phyloP scores from a whole-genome alignment of 1,284 basidiomycete genomes.

The Coniferiporia weirii region DNA sequence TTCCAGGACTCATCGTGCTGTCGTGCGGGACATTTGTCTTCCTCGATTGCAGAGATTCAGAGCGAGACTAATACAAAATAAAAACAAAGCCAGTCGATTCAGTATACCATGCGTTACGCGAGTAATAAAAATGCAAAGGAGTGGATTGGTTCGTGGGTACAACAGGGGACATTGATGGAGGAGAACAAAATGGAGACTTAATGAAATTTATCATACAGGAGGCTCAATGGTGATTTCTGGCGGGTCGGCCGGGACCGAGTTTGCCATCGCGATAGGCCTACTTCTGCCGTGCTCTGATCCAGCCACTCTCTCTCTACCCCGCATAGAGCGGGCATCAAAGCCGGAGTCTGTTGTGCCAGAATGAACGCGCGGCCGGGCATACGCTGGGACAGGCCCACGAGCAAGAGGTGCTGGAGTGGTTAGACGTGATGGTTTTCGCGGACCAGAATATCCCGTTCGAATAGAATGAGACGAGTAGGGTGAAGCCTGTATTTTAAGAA shows the following conservation, averaged over 20 bases:
- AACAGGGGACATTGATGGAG: neutral
- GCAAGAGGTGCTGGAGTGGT: conserved; percentile 14
- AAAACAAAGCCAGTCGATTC: conserved; percentile 11
- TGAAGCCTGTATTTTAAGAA: neutral
- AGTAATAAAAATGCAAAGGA: conserved; percentile 1
- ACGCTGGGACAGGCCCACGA: neutral
- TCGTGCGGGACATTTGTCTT: neutral
- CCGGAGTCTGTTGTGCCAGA: conserved; percentile 11
- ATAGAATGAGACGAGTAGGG: conserved; percentile 9
- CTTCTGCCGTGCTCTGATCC: conserved; percentile 2
- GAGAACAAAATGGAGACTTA: neutral
- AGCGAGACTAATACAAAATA: conserved; percentile 17
- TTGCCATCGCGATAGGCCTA: neutral
- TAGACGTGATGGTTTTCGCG: conserved; percentile 4
- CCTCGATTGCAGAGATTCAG: conserved; percentile 15
- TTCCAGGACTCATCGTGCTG: conserved; percentile 4
- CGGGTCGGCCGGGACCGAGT: neutral
- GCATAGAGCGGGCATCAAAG: neutral
- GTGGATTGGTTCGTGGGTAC: neutral
- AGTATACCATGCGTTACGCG: conserved; percentile 10
- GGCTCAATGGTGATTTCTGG: conserved; percentile 18
- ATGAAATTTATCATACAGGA: conserved; percentile 18
- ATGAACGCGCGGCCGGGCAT: conserved; percentile 16
- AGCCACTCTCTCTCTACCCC: conserved; percentile 1
- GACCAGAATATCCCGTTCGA: conserved; percentile 5